phyloP scores from a whole-genome alignment of 148 eudicot genomes.

The Silene latifolia region DNA sequence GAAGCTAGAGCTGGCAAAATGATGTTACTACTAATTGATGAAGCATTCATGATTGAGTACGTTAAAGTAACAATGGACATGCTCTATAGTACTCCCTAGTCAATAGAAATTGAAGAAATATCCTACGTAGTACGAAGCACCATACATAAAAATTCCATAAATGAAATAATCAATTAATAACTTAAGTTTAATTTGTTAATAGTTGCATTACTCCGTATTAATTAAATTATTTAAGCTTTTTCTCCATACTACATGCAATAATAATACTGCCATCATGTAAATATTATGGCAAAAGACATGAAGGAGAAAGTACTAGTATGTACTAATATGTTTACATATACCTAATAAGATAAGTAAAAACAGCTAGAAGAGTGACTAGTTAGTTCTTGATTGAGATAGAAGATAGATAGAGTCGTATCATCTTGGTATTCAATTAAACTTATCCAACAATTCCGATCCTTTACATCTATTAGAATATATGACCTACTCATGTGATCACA shows the following conservation, averaged over 20 bases:
- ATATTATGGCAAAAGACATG: background rate
- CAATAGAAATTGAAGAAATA: too few relatives aligned
- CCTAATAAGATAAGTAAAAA: constrained; percentile 4
- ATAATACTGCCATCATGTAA: background rate
- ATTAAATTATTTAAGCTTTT: too few relatives aligned
- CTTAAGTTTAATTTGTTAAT: background rate
- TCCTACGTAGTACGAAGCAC: too few relatives aligned
- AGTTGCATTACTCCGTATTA: too few relatives aligned
- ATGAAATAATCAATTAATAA: too few relatives aligned
- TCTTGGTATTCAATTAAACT: constrained; percentile 2
- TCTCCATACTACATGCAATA: background rate
- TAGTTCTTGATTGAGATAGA: constrained; percentile 9
- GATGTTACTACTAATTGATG: background rate
- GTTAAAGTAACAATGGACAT: too few relatives aligned
- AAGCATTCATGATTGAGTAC: background rate
- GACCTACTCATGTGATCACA: constrained; percentile 6
- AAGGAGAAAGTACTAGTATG: background rate
- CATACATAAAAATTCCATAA: too few relatives aligned
- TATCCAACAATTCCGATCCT: constrained; percentile 10
- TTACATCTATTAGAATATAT: background rate
- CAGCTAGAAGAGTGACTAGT: background rate
- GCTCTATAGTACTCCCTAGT: too few relatives aligned
- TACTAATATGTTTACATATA: background rate
- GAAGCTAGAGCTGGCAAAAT: background rate
- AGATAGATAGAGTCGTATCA: constrained; percentile 6